Evolutionary conservation across 495 filamentous ascomycete species (phyloP).

Genomic region (Podospora tetraspora): DNA sequence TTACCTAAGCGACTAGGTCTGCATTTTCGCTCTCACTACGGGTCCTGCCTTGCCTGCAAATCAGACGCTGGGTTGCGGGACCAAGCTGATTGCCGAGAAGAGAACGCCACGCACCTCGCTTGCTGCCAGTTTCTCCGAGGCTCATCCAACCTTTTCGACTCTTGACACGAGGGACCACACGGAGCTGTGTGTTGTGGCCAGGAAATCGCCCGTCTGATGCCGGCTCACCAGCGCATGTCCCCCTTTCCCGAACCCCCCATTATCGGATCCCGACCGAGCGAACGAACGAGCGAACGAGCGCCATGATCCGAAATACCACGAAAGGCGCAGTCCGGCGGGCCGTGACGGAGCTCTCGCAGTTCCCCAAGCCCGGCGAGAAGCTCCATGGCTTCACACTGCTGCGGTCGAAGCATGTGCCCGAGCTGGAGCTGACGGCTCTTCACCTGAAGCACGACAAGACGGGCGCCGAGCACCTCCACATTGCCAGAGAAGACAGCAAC

Average conservation of each 20-base stretch:
- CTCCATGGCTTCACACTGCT: slow-evolving; percentile 89
- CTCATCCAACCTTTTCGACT: background rate
- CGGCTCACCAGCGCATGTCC: background rate
- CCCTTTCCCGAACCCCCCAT: background rate
- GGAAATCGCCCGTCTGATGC: too few relatives aligned
- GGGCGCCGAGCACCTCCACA: slow-evolving; percentile 89
- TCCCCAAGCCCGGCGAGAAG: slow-evolving; percentile 72
- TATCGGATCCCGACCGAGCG: slow-evolving; percentile 1
- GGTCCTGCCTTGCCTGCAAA: background rate
- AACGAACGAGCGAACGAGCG: background rate
- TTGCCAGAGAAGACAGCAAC: slow-evolving; percentile 90
- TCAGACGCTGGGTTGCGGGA: background rate
- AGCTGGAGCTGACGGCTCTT: slow-evolving; percentile 85
- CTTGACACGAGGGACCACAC: background rate
- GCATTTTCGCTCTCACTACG: background rate
- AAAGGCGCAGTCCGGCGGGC: slow-evolving; percentile 54
- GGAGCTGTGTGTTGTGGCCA: too few relatives aligned
- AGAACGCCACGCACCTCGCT: background rate
- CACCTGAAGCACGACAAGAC: slow-evolving; percentile 90
- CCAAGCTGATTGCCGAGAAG: background rate
- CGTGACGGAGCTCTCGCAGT: slow-evolving; percentile 64
- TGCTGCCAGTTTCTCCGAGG: background rate
- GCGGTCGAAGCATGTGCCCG: slow-evolving; percentile 84
- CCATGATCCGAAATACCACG: slow-evolving; percentile 47
- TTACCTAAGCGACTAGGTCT: background rate